These are phyloP conservation scores for Magnolia officinalis DNA, from an alignment of 164 flowering plant genomes.

Conservation along the genomic window DNA sequence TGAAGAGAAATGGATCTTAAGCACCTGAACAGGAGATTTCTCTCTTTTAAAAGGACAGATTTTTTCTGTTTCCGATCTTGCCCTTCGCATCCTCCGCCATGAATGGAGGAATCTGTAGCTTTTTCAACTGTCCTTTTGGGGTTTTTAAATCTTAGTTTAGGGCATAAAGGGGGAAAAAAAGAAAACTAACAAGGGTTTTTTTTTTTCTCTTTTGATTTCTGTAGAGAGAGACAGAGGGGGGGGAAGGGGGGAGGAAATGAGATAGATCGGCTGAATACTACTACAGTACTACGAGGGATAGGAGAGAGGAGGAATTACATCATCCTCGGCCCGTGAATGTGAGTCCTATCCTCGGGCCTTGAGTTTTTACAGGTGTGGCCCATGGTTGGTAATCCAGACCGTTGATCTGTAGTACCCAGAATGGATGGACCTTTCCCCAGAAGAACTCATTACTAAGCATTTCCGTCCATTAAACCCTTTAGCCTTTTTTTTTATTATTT, in stretches of 20 bases:
- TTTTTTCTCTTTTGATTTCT: neutral
- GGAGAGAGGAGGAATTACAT: neutral
- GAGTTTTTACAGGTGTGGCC: neutral
- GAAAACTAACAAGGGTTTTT: neutral
- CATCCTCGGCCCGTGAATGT: neutral
- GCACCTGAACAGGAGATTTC: neutral
- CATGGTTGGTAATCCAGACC: neutral
- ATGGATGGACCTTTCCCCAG: too few relatives aligned
- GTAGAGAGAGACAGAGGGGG: neutral
- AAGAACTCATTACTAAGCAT: too few relatives aligned
- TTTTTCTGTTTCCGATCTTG: neutral
- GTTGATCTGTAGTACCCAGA: neutral
- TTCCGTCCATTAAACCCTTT: too few relatives aligned
- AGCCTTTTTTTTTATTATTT: too few relatives aligned
- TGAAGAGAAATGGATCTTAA: neutral
- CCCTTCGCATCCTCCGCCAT: neutral
- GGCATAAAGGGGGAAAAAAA: neutral
- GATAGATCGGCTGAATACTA: neutral
- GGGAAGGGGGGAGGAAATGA: neutral
- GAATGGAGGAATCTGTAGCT: neutral
- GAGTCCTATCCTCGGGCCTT: neutral
- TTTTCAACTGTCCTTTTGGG: neutral
- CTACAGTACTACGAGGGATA: neutral
- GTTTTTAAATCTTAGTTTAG: neutral
- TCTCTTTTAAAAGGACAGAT: neutral